A percentile compares a stretch with the other conserved stretches of the same genome.
phyloP scores from a whole-genome alignment of 2,329 filamentous ascomycete genomes.

The Calcarisporium arbuscula region DNA sequence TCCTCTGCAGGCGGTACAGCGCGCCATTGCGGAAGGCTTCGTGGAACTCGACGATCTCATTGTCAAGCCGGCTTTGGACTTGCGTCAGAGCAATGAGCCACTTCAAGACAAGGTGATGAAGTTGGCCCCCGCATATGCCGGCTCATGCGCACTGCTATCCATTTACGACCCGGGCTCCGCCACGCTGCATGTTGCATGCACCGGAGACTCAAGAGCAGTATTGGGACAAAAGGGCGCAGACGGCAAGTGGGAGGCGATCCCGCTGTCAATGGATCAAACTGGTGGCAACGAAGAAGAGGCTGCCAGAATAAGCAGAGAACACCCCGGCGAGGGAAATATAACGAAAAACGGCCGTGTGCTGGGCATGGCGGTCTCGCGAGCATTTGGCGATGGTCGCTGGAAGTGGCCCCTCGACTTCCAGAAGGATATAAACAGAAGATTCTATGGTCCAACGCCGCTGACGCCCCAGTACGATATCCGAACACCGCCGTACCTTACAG shows the following conservation, averaged over 20 bases:
- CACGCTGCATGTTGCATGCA: slow-evolving; percentile 87
- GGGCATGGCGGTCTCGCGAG: slow-evolving; percentile 83
- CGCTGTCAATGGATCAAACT: no score
- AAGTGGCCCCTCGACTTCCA: slow-evolving; percentile 80
- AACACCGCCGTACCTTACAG: slow-evolving; percentile 59
- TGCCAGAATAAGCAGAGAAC: slow-evolving; percentile 73
- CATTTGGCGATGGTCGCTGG: slow-evolving; percentile 94
- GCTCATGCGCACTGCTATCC: slow-evolving; percentile 92
- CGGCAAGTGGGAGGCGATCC: slow-evolving; percentile 91
- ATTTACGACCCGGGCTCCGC: slow-evolving; percentile 91
- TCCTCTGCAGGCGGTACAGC: no score
- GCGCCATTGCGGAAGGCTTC: slow-evolving; percentile 94
- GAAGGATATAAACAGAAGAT: slow-evolving; percentile 27
- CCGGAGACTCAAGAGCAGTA: slow-evolving; percentile 92
- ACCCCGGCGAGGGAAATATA: slow-evolving; percentile 84
- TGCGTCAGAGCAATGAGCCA: slow-evolving; percentile 85
- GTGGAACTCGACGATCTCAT: slow-evolving; percentile 87
- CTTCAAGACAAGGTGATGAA: slow-evolving; percentile 92
- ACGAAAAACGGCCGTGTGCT: slow-evolving; percentile 85
- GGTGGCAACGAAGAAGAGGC: slow-evolving; percentile 82
- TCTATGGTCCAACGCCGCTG: slow-evolving; percentile 30
- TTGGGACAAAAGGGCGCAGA: slow-evolving; percentile 70
- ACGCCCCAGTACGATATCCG: slow-evolving; percentile 28
- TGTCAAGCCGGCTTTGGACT: no score
- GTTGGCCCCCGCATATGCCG: slow-evolving; percentile 86